Percentiles rank a stretch among this genome's conserved stretches.
phyloP scores from a whole-genome alignment of 1,284 basidiomycete genomes.

The Psilocybe mexicana region DNA sequence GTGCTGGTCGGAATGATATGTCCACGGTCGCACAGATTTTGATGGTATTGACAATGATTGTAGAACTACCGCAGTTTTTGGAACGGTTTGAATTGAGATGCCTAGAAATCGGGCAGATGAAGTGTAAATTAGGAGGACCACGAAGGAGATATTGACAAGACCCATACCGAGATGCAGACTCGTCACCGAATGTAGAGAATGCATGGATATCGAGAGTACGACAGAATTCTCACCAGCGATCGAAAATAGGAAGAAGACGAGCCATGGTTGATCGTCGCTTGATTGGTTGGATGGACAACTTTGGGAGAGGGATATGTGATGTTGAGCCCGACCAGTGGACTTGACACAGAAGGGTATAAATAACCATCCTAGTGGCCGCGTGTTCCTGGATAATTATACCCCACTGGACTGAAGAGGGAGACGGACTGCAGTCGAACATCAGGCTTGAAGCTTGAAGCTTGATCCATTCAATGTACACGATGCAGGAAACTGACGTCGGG shows the following conservation, averaged over 20 bases:
- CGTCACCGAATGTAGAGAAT: too few relatives aligned
- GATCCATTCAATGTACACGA: neutral
- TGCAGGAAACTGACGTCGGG: neutral
- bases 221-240: neutral
- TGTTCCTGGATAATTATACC: constrained; percentile 1
- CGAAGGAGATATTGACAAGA: too few relatives aligned
- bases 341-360: neutral
- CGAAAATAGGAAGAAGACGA: neutral
- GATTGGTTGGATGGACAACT: neutral
- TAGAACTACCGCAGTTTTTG: too few relatives aligned
- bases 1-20: too few relatives aligned
- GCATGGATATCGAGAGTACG: too few relatives aligned
- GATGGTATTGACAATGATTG: too few relatives aligned
- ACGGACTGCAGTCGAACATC: neutral
- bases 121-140: too few relatives aligned
- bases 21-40: too few relatives aligned
- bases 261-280: neutral
- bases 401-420: neutral
- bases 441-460: neutral
- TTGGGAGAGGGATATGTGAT: neutral
- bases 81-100: too few relatives aligned
- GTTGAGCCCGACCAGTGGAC: too few relatives aligned
- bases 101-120: too few relatives aligned
- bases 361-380: neutral
- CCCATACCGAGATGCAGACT: too few relatives aligned